Base-by-base conservation (phyloP, 306 rosid species). In the Dalbergia cochinchinensis region DNA sequence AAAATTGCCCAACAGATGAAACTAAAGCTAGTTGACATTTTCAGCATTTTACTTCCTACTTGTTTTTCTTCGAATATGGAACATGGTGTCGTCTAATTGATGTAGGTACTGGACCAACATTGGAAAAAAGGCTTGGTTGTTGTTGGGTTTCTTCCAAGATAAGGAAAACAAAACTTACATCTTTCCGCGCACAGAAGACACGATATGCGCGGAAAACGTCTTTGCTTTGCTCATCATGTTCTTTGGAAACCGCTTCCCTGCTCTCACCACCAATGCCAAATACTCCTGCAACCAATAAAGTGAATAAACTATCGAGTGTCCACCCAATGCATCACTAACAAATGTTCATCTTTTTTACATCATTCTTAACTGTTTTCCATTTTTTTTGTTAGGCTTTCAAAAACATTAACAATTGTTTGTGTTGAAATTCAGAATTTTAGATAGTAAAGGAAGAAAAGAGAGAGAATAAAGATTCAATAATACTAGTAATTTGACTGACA, bases 181-280 rank as follows among this genome's bases (percentile, higher is more conserved):
- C 97, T 75, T 93, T 96, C 5, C 98, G 85, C n/a, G 92, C 90
- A 72, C 96, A 96, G 44, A 88, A 96, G 68, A 94, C 92, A 8
- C 97, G 96, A 67, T 90, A 96, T 48, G 98, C 94, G 19, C 83
- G 90, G 60, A 96, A 87, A 83, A 96, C 12, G 31, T 93, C 97
- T 77, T 45, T 90, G 73, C 92, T 66, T 5, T 66, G 87, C 0
- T 87, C 64, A 78, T 96, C 97, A 35, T 84, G 85, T 3, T 91
- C 94, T 74, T 34, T 87, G 84, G 77, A 77, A 31, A 82, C 48
- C 16, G 74, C 47, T 63, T 73, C 4, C 73, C 16, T 4, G 6
- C 81, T 78, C 4, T 78, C 88, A 14, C 0, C 37, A 22, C 0
- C 33, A 35, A 39, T 9, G 22, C 83, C 77, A 53, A 55, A 77